Conservation (phyloP, 495 filamentous ascomycete species). For the Aspergillus homomorphus region DNA sequence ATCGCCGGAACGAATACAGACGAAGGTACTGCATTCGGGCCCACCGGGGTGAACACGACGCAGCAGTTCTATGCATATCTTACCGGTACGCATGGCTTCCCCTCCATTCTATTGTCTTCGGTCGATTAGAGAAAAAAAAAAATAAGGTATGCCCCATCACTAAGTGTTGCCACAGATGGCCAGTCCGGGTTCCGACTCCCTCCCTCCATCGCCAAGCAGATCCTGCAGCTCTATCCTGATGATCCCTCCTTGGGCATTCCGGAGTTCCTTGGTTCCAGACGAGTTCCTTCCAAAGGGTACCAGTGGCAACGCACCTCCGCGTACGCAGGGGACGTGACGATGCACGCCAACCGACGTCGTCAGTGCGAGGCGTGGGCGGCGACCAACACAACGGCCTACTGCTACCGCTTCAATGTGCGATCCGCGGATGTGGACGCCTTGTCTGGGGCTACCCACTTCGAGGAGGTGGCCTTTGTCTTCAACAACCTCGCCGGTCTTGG, state of each 20-base stretch:
- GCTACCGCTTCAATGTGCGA: constrained; percentile 60
- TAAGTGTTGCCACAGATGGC: constrained; percentile 18
- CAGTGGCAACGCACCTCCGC: constrained; percentile 53
- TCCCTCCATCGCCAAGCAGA: constrained; percentile 32
- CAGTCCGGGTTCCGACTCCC: constrained; percentile 31
- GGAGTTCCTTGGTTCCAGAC: constrained; percentile 39
- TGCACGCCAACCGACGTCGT: constrained; percentile 55
- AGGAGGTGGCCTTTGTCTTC: constrained; percentile 60
- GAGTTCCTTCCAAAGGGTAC: constrained; percentile 32
- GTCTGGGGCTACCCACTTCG: constrained; percentile 54
- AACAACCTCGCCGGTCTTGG: constrained; percentile 52
- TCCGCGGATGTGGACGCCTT: constrained; percentile 33
- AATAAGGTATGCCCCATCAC: neutral
- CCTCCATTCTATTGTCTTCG: neutral
- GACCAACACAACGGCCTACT: constrained; percentile 48
- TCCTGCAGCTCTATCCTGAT: constrained; percentile 50
- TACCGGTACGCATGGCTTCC: constrained; percentile 24
- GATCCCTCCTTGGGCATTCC: constrained; percentile 47
- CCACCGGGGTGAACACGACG: constrained; percentile 44
- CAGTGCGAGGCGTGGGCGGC: constrained; percentile 53
- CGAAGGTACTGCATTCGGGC: constrained; percentile 47
- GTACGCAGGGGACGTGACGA: constrained; percentile 51
- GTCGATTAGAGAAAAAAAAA: neutral
- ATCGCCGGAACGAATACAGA: constrained; percentile 48
- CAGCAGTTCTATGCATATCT: constrained; percentile 45